Evolutionary conservation across 805 yeast genomes (phyloP).

Genomic region (Metschnikowia drakensbergensis): DNA sequence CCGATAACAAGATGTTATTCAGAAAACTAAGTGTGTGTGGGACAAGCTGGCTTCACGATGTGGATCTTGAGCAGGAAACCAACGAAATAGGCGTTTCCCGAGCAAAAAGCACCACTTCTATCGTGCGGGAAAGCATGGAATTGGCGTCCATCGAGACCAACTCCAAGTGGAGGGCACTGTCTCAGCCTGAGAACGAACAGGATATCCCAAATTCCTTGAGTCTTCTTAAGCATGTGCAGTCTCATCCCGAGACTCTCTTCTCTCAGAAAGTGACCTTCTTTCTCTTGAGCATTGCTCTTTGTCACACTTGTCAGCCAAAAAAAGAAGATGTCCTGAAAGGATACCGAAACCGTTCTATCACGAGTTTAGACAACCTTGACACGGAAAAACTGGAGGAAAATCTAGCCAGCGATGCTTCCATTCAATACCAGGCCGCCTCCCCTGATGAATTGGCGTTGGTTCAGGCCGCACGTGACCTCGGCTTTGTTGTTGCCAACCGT

Average conservation of each 20-base stretch:
- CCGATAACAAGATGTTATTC: slow-evolving; percentile 92
- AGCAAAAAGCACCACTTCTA: slow-evolving; percentile 27
- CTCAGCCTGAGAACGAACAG: slow-evolving; percentile 43
- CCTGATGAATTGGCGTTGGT: slow-evolving; percentile 96
- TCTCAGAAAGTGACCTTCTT: slow-evolving; percentile 75
- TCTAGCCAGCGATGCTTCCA: slow-evolving; percentile 36
- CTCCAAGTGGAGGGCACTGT: slow-evolving; percentile 45
- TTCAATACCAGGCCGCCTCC: slow-evolving; percentile 88
- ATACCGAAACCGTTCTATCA: slow-evolving; percentile 11
- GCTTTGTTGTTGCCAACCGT: slow-evolving; percentile 76
- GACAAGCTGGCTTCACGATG: slow-evolving; percentile 81
- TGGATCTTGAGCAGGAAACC: slow-evolving; percentile 32
- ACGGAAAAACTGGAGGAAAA: slow-evolving; percentile 7
- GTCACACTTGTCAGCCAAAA: slow-evolving; percentile 87
- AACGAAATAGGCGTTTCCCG: background rate
- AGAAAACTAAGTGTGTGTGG: slow-evolving; percentile 87
- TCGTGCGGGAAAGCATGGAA: slow-evolving; percentile 35
- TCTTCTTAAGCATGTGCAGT: slow-evolving; percentile 65
- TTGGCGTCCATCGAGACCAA: slow-evolving; percentile 21
- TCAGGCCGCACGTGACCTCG: slow-evolving; percentile 92
- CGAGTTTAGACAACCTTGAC: slow-evolving; percentile 21
- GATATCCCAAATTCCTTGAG: slow-evolving; percentile 52
- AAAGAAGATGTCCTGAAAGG: slow-evolving; percentile 18
- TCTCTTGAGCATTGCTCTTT: slow-evolving; percentile 74
- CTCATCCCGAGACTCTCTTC: slow-evolving; percentile 65